These are phyloP conservation scores for Paraphoma sp. DNA, from an alignment of 2,329 filamentous ascomycete genomes.

Conservation along the genomic window DNA sequence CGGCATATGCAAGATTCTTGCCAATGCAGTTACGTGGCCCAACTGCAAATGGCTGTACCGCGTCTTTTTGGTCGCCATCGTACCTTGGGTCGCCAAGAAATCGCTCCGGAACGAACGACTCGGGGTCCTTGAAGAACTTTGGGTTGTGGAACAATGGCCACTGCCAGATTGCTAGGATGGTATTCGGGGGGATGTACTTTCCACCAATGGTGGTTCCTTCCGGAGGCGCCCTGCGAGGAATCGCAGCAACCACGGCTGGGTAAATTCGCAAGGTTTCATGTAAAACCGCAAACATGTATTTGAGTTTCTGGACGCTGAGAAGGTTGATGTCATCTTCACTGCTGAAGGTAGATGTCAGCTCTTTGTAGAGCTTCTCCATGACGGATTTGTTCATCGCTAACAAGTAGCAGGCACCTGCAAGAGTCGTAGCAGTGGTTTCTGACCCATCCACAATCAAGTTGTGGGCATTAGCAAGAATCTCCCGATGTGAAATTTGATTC, in stretches of 20 bases:
- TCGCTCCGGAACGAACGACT: conserved; percentile 13
- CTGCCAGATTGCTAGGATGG: conserved; percentile 6
- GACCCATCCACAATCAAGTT: conserved; percentile 47
- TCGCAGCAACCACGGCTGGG: no score
- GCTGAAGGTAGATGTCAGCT: conserved; percentile 8
- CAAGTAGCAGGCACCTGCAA: conserved; percentile 38
- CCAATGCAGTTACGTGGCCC: conserved; percentile 23
- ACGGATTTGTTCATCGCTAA: conserved; percentile 11
- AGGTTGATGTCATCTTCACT: conserved; percentile 1
- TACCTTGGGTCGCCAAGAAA: conserved; percentile 17
- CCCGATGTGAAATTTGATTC: conserved; percentile 11
- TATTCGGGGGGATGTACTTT: conserved; percentile 5
- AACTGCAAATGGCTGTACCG: conserved; percentile 13
- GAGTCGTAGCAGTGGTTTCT: conserved; percentile 47
- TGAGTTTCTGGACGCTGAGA: conserved; percentile 4
- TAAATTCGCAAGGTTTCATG: conserved; percentile 18
- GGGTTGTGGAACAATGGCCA: conserved; percentile 2
- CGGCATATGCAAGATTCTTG: conserved; percentile 21
- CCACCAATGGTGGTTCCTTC: conserved; percentile 11
- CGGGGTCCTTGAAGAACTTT: conserved; percentile 8
- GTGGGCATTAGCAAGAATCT: conserved; percentile 40
- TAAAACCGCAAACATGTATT: conserved; percentile 21
- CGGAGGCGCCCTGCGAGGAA: conserved; percentile 8
- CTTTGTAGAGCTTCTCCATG: conserved; percentile 1
- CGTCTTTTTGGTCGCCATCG: conserved; percentile 28